These are phyloP conservation scores for Xanthoconium separans DNA, from an alignment of 1,284 basidiomycete species.

Conservation along the genomic window DNA sequence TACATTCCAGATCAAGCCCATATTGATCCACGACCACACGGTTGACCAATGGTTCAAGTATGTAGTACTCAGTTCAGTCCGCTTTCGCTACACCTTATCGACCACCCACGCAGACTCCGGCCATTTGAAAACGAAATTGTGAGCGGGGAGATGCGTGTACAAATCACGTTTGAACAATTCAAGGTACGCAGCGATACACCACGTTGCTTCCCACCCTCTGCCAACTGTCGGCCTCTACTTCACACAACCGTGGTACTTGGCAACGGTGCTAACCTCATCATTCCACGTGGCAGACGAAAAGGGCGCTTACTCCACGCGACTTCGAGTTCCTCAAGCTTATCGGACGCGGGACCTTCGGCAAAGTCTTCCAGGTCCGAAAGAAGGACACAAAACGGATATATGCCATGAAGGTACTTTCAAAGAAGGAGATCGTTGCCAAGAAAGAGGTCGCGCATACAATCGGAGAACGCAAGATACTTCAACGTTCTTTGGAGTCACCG, in stretches of 20 bases:
- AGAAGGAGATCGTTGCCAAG: slow-evolving; percentile 98
- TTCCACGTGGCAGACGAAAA: slow-evolving; percentile 59
- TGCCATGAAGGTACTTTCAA: slow-evolving; percentile 99
- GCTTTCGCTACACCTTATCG: slow-evolving; percentile 8
- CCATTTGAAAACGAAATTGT: slow-evolving; percentile 81
- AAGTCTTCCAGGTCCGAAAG: slow-evolving; percentile 98
- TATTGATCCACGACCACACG: slow-evolving; percentile 88
- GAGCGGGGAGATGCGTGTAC: slow-evolving; percentile 91
- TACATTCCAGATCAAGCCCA: slow-evolving; percentile 87
- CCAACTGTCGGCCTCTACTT: slow-evolving; percentile 18
- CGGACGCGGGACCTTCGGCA: slow-evolving; percentile 98
- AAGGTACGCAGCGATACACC: slow-evolving; percentile 51
- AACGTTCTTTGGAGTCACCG: slow-evolving; percentile 90
- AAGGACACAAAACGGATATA: slow-evolving; percentile 98
- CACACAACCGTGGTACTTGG: slow-evolving; percentile 22
- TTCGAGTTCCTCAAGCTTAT: slow-evolving; percentile 99
- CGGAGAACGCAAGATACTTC: slow-evolving; percentile 98
- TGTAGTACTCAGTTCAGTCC: slow-evolving; percentile 32
- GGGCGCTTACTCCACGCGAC: slow-evolving; percentile 84
- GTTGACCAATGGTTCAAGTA: slow-evolving; percentile 97
- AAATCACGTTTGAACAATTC: slow-evolving; percentile 90
- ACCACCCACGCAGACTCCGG: slow-evolving; percentile 53
- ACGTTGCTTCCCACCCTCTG: slow-evolving; percentile 25
- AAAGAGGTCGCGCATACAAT: slow-evolving; percentile 99
- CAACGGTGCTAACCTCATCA: slow-evolving; percentile 13